These are phyloP conservation scores for Diddensiella caesifluorescens DNA, from an alignment of 805 yeast genomes.

Conservation along the genomic window DNA sequence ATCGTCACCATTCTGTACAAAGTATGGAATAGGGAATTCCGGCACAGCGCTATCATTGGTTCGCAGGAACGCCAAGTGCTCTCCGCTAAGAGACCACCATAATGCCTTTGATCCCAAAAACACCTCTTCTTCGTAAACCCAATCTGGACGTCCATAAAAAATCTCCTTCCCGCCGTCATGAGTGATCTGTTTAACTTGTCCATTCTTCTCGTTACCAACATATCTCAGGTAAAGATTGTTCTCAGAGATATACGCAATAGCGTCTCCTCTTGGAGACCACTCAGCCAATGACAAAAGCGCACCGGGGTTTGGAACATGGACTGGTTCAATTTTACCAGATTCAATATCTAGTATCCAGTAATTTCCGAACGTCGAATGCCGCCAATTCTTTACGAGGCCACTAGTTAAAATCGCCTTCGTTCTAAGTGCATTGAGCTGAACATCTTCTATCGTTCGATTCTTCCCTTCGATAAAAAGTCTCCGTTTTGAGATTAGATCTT, in stretches of 20 bases:
- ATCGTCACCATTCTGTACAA: conserved; percentile 41
- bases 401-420: conserved; percentile 52
- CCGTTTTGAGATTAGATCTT: conserved; percentile 11
- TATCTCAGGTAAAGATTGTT: conserved; percentile 62
- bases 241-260: conserved; percentile 60
- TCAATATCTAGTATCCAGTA: conserved; percentile 59
- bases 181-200: conserved; percentile 47
- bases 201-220: conserved; percentile 23
- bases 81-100: conserved; percentile 85
- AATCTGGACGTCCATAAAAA: conserved; percentile 86
- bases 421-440: conserved; percentile 42
- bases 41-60: conserved; percentile 73
- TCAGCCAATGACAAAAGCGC: conserved; percentile 47
- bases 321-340: conserved; percentile 31
- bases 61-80: conserved; percentile 56
- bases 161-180: conserved; percentile 62
- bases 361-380: conserved; percentile 60
- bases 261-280: conserved; percentile 70
- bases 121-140: conserved; percentile 94
- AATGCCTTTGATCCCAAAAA: conserved; percentile 61
- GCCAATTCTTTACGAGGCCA: conserved; percentile 47
- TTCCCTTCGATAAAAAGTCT: conserved; percentile 40
- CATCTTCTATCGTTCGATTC: conserved; percentile 36
- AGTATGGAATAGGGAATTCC: conserved; percentile 68
- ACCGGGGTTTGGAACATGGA: conserved; percentile 23